These are phyloP conservation scores for Wickerhamomyces mucosus DNA, from an alignment of 805 yeast species.

Conservation along the genomic window DNA sequence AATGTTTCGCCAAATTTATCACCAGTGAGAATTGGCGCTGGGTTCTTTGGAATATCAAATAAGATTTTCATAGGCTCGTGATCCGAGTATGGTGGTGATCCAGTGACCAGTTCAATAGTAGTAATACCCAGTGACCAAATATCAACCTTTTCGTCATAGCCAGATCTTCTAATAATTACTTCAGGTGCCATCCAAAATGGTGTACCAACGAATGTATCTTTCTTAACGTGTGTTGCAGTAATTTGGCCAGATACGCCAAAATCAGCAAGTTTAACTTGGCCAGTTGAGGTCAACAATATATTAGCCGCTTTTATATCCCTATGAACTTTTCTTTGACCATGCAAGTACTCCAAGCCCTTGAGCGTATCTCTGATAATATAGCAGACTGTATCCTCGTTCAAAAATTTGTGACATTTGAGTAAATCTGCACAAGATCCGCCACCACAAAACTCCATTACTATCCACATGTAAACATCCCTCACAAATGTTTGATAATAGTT, in stretches of 20 bases:
- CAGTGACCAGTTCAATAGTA: conserved; percentile 73
- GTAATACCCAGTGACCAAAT: conserved; percentile 97
- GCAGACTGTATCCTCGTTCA: conserved; percentile 53
- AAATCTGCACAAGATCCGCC: conserved; percentile 87
- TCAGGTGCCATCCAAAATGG: conserved; percentile 99
- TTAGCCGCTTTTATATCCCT: conserved; percentile 90
- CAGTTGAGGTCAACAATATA: conserved; percentile 59
- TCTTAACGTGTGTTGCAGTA: conserved; percentile 46
- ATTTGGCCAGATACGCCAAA: conserved; percentile 90
- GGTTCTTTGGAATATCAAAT: conserved; percentile 53
- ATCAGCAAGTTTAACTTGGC: conserved; percentile 76
- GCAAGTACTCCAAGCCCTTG: conserved; percentile 68
- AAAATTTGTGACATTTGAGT: conserved; percentile 40
- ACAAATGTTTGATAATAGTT: conserved; percentile 55
- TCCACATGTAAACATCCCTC: conserved; percentile 66
- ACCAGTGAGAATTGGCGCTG: conserved; percentile 52
- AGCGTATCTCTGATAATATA: conserved; percentile 56
- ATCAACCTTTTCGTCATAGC: conserved; percentile 82
- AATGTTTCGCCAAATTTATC: conserved; percentile 30
- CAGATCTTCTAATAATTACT: conserved; percentile 51
- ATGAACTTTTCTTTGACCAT: conserved; percentile 67
- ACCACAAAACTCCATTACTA: conserved; percentile 91
- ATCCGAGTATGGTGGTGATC: conserved; percentile 70
- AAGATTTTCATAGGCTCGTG: conserved; percentile 72
- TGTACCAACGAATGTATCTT: conserved; percentile 84